Base-by-base conservation (phyloP, 129 eudicot genomes). In the Helianthus tuberosus region DNA sequence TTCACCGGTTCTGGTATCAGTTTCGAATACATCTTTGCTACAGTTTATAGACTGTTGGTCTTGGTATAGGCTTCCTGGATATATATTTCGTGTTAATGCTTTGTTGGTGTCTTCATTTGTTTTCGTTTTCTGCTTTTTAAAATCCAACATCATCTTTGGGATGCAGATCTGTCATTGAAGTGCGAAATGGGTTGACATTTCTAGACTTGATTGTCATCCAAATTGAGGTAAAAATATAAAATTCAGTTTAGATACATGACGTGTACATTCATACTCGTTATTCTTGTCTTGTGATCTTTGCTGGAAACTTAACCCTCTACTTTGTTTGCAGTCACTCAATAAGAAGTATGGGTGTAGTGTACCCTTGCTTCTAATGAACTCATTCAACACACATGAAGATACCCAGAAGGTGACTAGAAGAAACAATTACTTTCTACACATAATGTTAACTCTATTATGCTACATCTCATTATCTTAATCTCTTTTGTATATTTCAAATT, bases 371-470 rank as follows among this genome's bases (percentile, higher is more conserved):
- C 47, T 43, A 43, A 91, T 95, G 99, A 95, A 95, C 87, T 95
- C 99, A 52, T 95, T 95, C 87, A 95, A 95, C 87, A 95, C 99
- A 9, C 97, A 95, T 85, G 99, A 95, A 55, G 99, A 95, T 59
- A 95, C 99, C 52, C 86, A 79, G 20, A 95, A 95, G 96, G 99
- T 95, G 82, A 75, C 25, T 65, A 68, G 41, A 46, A 32, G 66
- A 17, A 17, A 6, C 25, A 10, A 41, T 15, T 67, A 5, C 29
- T 44, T 75, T 71, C 4, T 50, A 68, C 51, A 73, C 67, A 8
- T 50, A 23, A 35, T 46, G 16, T 59, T 72, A 15, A 20, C 49
- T 51, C 38, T 8, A 48, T 68, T 49, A 27, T 35, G 11, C 12
- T 8, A 8, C 54, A 27, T 60, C 43, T 64, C 46, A 6, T 41